Percentiles rank a stretch among this genome's conserved stretches.
phyloP scores from a whole-genome alignment of 805 yeast species.

The Metahyphopichia silvanorum region DNA sequence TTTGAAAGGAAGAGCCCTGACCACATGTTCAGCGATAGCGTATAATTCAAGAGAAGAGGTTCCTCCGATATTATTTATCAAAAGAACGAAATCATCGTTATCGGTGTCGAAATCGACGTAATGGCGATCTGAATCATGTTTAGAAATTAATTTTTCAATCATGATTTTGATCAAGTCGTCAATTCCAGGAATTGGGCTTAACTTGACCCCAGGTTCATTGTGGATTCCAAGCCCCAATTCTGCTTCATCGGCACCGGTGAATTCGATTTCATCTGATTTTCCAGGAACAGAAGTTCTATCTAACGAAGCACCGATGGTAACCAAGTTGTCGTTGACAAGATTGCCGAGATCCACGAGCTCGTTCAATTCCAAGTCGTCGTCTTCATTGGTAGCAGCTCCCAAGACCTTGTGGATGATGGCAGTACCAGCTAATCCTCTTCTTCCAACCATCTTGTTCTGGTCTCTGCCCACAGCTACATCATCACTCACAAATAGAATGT shows the following conservation, averaged over 20 bases:
- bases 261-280: constrained; percentile 40
- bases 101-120: constrained; percentile 65
- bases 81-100: constrained; percentile 61
- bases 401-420: constrained; percentile 79
- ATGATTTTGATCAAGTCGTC: constrained; percentile 55
- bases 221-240: constrained; percentile 97
- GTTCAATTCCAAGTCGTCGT: constrained; percentile 34
- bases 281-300: constrained; percentile 93
- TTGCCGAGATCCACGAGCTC: constrained; percentile 59
- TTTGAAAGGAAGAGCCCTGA: constrained; percentile 47
- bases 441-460: constrained; percentile 88
- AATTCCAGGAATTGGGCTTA: constrained; percentile 67
- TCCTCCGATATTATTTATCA: constrained; percentile 89
- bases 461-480: constrained; percentile 93
- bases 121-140: constrained; percentile 70
- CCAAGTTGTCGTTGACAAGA: constrained; percentile 60
- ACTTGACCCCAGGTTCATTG: constrained; percentile 80
- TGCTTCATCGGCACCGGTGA: constrained; percentile 58
- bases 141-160: constrained; percentile 58
- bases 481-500: constrained; percentile 77
- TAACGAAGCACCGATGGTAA: constrained; percentile 84
- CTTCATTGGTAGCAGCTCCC: constrained; percentile 60
- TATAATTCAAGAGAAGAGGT: constrained; percentile 76
- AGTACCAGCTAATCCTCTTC: constrained; percentile 94
- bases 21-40: constrained; percentile 63